Conservation (phyloP, 176 grass and related monocot genomes). For the Thinopyrum elongatum region DNA sequence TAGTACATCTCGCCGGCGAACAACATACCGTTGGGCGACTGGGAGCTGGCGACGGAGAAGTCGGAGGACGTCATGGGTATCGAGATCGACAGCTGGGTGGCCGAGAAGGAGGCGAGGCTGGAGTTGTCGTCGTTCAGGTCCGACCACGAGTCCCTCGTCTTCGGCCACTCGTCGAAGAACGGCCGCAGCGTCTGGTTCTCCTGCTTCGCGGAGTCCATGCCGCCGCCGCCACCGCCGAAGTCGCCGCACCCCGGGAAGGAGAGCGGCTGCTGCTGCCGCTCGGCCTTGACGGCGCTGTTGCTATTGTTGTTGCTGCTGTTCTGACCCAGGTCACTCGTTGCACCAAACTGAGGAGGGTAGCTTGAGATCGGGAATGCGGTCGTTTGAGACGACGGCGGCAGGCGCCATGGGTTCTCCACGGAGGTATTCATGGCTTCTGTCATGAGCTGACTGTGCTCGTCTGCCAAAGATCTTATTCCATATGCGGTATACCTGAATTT, state of each 20-base stretch:
- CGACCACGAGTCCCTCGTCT: slow-evolving; percentile 56
- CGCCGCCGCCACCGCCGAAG: not conserved
- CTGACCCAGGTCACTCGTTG: slow-evolving; percentile 31
- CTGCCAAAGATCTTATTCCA: slow-evolving; percentile 40
- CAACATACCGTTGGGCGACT: slow-evolving; percentile 51
- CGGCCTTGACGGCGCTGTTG: slow-evolving; percentile 32
- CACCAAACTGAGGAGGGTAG: slow-evolving; percentile 40
- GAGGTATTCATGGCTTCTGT: slow-evolving; percentile 53
- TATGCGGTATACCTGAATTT: slow-evolving; percentile 45
- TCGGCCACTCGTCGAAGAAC: slow-evolving; percentile 93
- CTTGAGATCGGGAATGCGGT: slow-evolving; percentile 33
- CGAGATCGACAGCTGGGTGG: slow-evolving; percentile 82
- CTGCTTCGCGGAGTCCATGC: slow-evolving; percentile 35
- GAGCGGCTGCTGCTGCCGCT: slow-evolving; percentile 31
- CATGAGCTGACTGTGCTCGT: slow-evolving; percentile 63
- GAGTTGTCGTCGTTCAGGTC: slow-evolving; percentile 49
- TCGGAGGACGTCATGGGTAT: slow-evolving; percentile 63
- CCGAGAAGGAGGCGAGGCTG: slow-evolving; percentile 51
- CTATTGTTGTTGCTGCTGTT: slow-evolving; percentile 23
- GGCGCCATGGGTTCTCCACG: slow-evolving; percentile 48
- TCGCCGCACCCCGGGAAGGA: slow-evolving; percentile 28
- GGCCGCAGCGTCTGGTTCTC: slow-evolving; percentile 57
- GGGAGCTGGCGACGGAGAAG: slow-evolving; percentile 66
- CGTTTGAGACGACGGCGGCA: slow-evolving; percentile 19
- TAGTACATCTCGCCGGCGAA: not conserved